phyloP scores from a whole-genome alignment of 2,329 filamentous ascomycete genomes.

The Niveomyces coronatus region DNA sequence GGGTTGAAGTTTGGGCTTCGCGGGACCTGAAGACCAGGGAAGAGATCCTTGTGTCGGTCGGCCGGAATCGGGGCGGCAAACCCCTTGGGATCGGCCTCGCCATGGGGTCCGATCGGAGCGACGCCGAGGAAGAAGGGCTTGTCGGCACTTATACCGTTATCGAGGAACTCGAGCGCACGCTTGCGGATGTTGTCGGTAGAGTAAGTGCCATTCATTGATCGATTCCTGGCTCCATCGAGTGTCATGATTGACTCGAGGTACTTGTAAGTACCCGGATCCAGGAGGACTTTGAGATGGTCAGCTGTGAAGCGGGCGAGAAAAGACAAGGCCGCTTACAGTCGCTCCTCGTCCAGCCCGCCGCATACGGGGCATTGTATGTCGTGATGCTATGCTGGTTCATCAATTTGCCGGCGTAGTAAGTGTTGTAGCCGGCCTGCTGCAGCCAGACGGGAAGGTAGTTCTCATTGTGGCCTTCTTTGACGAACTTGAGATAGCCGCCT shows the following conservation, averaged over 20 bases:
- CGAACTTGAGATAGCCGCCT: constrained; percentile 52
- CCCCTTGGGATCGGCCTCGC: too few species aligned
- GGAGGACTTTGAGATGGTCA: constrained; percentile 14
- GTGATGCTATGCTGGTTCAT: constrained; percentile 52
- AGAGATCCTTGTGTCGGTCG: constrained; percentile 51
- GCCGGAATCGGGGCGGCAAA: constrained; percentile 51
- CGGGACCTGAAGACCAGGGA: constrained; percentile 48
- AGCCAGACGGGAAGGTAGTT: constrained; percentile 62
- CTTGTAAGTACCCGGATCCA: constrained; percentile 27
- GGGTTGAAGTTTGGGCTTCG: constrained; percentile 59
- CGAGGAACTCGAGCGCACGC: constrained; percentile 49
- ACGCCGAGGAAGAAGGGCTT: constrained; percentile 59
- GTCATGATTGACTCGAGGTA: constrained; percentile 40
- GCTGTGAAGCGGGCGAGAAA: too few species aligned
- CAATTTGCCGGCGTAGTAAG: constrained; percentile 64
- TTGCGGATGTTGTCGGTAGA: constrained; percentile 47
- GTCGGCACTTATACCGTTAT: constrained; percentile 42
- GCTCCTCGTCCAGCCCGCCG: constrained; percentile 49
- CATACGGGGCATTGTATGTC: constrained; percentile 50
- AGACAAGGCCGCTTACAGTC: constrained; percentile 10
- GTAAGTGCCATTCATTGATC: constrained; percentile 17
- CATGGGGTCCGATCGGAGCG: constrained; percentile 58
- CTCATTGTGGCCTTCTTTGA: constrained; percentile 53
- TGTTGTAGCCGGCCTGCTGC: constrained; percentile 57
- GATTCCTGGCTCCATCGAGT: constrained; percentile 7